These are phyloP conservation scores for Stentor coeruleus DNA, from an alignment of 73 alveolate genomes.

Conservation along the genomic window DNA sequence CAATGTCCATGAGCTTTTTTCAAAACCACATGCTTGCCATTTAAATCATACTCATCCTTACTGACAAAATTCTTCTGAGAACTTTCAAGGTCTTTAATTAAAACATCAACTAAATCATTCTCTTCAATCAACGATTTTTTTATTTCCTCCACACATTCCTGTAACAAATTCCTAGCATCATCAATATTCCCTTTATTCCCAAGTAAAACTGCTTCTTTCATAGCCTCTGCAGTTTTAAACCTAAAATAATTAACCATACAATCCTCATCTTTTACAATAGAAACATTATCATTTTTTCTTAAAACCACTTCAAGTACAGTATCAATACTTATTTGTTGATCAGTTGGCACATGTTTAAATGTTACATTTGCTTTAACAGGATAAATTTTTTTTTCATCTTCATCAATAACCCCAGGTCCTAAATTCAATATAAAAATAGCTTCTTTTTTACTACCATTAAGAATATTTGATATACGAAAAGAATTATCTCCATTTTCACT, in stretches of 20 bases:
- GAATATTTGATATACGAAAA: neutral
- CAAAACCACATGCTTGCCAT: neutral
- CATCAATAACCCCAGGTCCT: neutral
- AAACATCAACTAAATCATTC: neutral
- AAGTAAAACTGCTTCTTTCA: neutral
- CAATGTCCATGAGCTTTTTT: neutral
- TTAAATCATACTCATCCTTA: neutral
- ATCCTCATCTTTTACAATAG: neutral
- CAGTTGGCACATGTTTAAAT: neutral
- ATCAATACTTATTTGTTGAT: neutral
- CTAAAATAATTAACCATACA: neutral
- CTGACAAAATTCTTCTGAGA: neutral
- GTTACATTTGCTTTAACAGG: constrained; percentile 7
- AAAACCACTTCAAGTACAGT: neutral
- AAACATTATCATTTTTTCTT: neutral
- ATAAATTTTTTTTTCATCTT: neutral
- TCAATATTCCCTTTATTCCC: neutral
- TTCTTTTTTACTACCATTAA: constrained; percentile 1
- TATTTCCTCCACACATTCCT: neutral
- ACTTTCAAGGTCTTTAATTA: neutral
- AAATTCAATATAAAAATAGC: neutral
- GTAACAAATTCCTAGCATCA: neutral
- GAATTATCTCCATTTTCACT: constrained; percentile 11
- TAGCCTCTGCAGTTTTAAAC: neutral
- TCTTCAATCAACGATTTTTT: neutral